Base-by-base conservation (phyloP, 148 eudicot species). In the Rhododendron kiyosumense region DNA sequence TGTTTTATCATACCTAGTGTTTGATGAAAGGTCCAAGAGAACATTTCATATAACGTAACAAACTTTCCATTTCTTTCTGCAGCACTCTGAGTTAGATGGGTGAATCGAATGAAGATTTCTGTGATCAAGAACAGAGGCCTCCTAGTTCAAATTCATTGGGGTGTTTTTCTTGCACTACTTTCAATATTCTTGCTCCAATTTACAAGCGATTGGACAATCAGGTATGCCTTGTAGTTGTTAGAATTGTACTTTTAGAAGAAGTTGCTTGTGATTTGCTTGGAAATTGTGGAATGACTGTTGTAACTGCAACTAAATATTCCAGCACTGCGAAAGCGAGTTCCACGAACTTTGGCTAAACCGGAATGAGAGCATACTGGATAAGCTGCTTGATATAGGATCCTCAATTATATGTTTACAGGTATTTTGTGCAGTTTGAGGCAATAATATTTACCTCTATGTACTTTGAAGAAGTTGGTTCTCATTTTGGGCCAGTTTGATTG, bases 341-440 rank as follows among this genome's bases (percentile, higher is more conserved):
- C 82, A 71, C 34, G 92, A 85, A 84, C 57, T 81, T 48, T 92
- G 94, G 94, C 83, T 61, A 45, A 54, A 74, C 46, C 87, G 94
- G 80, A 92, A 92, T 81, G 36, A 63, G 75, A 85, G 86, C 36
- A 89, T 92, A 82, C 81, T 90, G 87, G 90, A 92, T 81, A 81
- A 86, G 79, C 83, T 92, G 52, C 90, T 92, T 59, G 84, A 75
- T 20, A 73, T 88, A 63, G 88, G 85, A 81, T 92, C 92, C 57
- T 90, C 94, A 22, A 88, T 92, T 22, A 90, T 92, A 43, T 92
- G 92, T 84, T 83, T 92, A 43, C 94, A 92, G 90, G 94, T 86
- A 74, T 41, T 61, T 22, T 7, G 4, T 81, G 26, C 22, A 8
- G 7, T 20, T 75, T 89, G 10, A 76, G 74, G 63, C 24, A 22